These are phyloP conservation scores for Herpetomonas samuelpessoai DNA, from an alignment of 208 protist genomes.

Conservation along the genomic window DNA sequence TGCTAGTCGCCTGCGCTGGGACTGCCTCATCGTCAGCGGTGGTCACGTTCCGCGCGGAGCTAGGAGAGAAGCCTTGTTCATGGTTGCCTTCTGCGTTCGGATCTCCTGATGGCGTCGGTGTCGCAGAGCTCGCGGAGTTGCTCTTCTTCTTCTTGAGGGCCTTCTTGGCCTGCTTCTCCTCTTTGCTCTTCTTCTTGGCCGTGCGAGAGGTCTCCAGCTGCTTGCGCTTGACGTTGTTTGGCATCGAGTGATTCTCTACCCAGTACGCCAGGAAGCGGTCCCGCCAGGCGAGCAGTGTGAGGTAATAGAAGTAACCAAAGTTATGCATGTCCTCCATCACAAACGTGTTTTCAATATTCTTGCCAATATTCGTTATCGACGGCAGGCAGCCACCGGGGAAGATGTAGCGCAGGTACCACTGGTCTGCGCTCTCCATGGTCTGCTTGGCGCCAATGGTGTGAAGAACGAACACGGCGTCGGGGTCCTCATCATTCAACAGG, in stretches of 20 bases:
- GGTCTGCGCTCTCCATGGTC: constrained; percentile 60
- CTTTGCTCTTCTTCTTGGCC: background rate
- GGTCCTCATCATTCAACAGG: constrained; percentile 52
- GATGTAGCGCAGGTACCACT: constrained; percentile 85
- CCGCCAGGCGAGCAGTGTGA: constrained; percentile 53
- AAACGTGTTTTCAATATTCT: constrained; percentile 39
- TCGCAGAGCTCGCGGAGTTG: constrained; percentile 7
- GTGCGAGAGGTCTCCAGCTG: background rate
- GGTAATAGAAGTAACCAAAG: constrained; percentile 56
- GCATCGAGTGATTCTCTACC: constrained; percentile 1
- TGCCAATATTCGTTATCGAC: constrained; percentile 32
- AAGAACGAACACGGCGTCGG: constrained; percentile 53
- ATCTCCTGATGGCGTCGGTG: background rate
- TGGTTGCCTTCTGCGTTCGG: background rate
- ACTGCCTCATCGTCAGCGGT: background rate
- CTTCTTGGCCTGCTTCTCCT: background rate
- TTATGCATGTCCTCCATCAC: constrained; percentile 66
- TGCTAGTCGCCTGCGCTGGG: background rate
- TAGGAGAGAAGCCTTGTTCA: background rate
- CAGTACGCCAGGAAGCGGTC: constrained; percentile 44
- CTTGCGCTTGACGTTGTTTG: background rate
- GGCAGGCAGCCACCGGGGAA: constrained; percentile 73
- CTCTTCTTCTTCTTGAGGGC: background rate
- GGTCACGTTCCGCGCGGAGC: background rate
- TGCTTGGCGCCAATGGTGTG: constrained; percentile 71